phyloP scores from a whole-genome alignment of 371 early-diverging fungal genomes.

The Mortierella sp. region DNA sequence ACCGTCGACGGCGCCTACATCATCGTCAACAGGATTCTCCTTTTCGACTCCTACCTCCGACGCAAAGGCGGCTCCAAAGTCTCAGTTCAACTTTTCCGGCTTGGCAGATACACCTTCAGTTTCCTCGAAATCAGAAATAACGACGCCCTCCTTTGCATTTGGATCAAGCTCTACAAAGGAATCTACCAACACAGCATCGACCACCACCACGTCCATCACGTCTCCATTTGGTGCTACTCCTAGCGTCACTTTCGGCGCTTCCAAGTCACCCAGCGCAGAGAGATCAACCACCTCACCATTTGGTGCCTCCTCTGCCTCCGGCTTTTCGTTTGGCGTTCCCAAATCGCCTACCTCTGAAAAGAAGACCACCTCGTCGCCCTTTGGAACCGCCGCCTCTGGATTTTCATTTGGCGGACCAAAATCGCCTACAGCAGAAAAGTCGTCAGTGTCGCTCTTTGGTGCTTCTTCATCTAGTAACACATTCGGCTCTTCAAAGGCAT shows the following conservation, averaged over 20 bases:
- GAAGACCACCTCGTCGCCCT: not conserved
- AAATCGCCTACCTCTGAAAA: constrained; percentile 1
- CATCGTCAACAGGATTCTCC: constrained; percentile 1
- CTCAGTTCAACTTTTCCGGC: constrained; percentile 12
- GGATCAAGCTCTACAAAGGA: not conserved
- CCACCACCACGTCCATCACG: not conserved
- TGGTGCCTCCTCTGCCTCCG: not conserved
- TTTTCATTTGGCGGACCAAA: not conserved
- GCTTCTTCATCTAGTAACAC: not conserved
- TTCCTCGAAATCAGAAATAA: not conserved
- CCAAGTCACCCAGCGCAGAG: not conserved
- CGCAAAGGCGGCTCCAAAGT: not conserved
- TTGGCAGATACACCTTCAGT: not conserved
- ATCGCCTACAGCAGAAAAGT: not conserved
- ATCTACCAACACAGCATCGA: not conserved
- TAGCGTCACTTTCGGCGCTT: not conserved
- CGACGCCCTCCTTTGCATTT: not conserved
- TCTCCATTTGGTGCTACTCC: constrained; percentile 10
- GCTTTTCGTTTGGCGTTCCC: not conserved
- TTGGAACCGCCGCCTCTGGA: not conserved
- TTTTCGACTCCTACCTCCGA: constrained; percentile 17
- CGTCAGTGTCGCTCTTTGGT: not conserved
- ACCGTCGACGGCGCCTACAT: not conserved
- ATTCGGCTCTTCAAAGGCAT: not conserved
- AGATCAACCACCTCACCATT: not conserved